These are phyloP conservation scores for Tuber umbilicatum DNA, from an alignment of 495 filamentous ascomycete species.

Conservation along the genomic window DNA sequence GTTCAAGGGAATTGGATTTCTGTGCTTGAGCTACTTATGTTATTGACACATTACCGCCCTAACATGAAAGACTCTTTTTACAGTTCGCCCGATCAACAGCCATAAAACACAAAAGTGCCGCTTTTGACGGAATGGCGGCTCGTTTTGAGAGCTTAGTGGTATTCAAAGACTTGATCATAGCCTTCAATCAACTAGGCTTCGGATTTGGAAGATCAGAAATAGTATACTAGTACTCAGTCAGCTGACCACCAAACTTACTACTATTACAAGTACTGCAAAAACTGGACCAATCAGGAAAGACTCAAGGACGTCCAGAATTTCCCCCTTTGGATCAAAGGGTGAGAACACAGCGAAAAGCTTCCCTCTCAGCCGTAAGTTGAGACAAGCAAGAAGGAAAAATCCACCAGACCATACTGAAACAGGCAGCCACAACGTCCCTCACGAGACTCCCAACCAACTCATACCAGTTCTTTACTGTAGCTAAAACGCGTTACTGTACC, in stretches of 20 bases:
- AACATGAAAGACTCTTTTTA: background rate
- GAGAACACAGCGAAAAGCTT: background rate
- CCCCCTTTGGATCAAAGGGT: background rate
- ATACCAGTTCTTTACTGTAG: background rate
- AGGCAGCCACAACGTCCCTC: background rate
- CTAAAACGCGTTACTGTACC: background rate
- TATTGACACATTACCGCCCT: background rate
- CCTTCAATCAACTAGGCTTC: background rate
- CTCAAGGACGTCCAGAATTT: background rate
- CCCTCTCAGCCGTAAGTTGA: background rate
- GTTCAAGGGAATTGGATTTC: background rate
- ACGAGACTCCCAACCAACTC: background rate
- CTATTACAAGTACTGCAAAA: background rate
- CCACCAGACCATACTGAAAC: background rate
- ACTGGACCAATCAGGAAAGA: background rate
- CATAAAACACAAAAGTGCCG: background rate
- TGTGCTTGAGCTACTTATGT: background rate
- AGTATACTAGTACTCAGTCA: background rate
- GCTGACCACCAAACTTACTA: too few species aligned
- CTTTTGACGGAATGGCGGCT: background rate
- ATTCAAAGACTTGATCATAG: background rate
- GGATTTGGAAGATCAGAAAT: background rate
- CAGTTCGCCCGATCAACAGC: background rate
- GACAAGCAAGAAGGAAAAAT: background rate
- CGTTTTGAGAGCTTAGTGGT: background rate